A percentile compares a stretch with the other conserved stretches of the same genome.
phyloP scores from a whole-genome alignment of 257 asterid genomes.

The Galeopsis tetrahit region DNA sequence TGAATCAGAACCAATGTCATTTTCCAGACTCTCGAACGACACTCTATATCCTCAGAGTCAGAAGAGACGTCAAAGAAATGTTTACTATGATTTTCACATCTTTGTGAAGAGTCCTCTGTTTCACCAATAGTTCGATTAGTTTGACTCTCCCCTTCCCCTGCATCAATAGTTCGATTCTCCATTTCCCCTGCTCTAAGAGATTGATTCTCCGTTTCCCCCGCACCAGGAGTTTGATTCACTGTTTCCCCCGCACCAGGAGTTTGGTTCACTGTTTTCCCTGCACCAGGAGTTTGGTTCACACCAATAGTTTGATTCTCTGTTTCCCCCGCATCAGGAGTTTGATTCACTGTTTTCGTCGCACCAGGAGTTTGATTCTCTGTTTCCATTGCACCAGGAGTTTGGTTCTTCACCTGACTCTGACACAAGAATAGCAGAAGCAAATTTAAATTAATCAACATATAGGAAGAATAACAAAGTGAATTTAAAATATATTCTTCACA shows the following conservation, averaged over 20 bases:
- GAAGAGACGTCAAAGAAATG: too few species aligned
- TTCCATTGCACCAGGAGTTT: too few species aligned
- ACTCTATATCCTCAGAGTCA: neutral
- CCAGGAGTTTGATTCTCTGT: too few species aligned
- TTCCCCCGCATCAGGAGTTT: too few species aligned
- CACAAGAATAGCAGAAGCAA: neutral
- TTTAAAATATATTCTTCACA: neutral
- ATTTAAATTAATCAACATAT: too few species aligned
- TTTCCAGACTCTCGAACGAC: neutral
- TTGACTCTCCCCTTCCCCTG: neutral
- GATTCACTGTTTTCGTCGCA: too few species aligned
- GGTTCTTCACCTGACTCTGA: constrained; percentile 38
- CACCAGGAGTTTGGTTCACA: neutral
- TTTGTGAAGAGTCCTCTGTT: too few species aligned
- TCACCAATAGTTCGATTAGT: neutral
- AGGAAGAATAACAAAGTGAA: neutral
- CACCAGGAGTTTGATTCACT: neutral
- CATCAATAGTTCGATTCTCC: neutral
- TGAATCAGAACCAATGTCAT: neutral
- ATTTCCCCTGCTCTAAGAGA: neutral
- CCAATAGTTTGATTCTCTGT: too few species aligned
- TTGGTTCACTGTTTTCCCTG: neutral
- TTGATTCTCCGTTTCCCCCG: neutral
- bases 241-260: neutral
- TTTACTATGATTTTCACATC: too few species aligned